phyloP scores from a whole-genome alignment of 331 rosid genomes.

The Saraca asoca region DNA sequence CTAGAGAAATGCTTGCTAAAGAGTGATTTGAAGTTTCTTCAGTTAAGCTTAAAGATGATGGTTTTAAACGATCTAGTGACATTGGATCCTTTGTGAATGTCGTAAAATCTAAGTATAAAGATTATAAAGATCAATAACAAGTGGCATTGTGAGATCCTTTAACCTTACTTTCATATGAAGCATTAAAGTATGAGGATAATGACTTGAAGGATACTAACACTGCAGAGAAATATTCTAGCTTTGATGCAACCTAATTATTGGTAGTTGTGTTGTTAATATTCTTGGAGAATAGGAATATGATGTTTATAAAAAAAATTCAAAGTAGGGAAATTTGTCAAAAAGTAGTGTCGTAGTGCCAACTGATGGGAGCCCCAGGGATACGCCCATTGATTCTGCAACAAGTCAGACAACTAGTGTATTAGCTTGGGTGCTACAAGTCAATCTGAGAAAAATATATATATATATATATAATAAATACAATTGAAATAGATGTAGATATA shows the following conservation, averaged over 20 bases:
- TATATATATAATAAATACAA: no score
- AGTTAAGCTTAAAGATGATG: no score
- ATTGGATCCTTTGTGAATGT: no score
- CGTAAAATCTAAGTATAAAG: no score
- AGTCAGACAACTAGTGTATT: conserved; percentile 34
- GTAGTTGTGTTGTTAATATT: conserved; percentile 24
- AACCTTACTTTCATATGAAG: conserved; percentile 16
- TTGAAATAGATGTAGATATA: conserved; percentile 34
- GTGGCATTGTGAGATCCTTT: conserved; percentile 29
- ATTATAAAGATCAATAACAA: conserved; percentile 37
- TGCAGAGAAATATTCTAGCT: conserved; percentile 1
- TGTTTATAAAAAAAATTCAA: conserved; percentile 30
- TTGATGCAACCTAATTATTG: conserved; percentile 25
- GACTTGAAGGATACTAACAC: no score
- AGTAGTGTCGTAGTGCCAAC: conserved; percentile 22
- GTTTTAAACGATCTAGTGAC: no score
- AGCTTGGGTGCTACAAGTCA: conserved; percentile 11
- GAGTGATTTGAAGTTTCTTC: no score
- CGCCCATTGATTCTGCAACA: conserved; percentile 28
- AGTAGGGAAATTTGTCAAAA: conserved; percentile 30
- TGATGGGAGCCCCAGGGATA: conserved; percentile 32
- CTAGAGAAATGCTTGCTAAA: conserved; percentile 42
- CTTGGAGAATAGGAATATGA: conserved; percentile 42
- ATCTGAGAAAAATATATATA: conserved; percentile 29
- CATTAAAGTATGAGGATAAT: no score